Conservation (phyloP, 164 flowering plant genomes). For the Aristolochia contorta region DNA sequence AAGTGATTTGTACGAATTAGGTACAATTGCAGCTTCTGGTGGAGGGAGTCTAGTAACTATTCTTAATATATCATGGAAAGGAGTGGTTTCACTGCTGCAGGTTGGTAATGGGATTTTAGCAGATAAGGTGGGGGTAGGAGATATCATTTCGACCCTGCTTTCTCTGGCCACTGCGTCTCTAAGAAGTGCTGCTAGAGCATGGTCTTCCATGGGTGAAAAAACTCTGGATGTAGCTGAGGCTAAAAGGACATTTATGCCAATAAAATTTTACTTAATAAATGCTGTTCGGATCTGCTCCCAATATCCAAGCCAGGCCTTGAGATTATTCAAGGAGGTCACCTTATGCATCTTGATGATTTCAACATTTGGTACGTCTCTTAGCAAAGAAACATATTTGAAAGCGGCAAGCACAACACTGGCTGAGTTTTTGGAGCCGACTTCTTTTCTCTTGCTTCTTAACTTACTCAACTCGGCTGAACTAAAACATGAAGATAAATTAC, state of each 20-base stretch:
- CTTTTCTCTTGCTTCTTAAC: constrained; percentile 49
- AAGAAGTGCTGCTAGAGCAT: constrained; percentile 52
- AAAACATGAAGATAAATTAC: constrained; percentile 36
- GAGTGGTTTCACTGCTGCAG: constrained; percentile 82
- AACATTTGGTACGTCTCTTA: constrained; percentile 39
- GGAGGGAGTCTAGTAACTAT: constrained; percentile 72
- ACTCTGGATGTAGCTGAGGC: constrained; percentile 51
- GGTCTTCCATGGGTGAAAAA: constrained; percentile 44
- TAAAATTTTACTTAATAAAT: constrained; percentile 75
- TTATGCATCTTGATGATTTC: constrained; percentile 46
- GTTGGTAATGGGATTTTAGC: constrained; percentile 48
- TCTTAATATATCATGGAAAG: constrained; percentile 94
- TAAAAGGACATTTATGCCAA: constrained; percentile 66
- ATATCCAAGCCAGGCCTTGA: constrained; percentile 50
- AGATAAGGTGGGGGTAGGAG: constrained; percentile 40
- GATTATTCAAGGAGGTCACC: constrained; percentile 43
- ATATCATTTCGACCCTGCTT: constrained; percentile 46
- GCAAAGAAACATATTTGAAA: constrained; percentile 38
- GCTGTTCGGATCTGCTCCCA: constrained; percentile 61
- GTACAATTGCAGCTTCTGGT: constrained; percentile 65
- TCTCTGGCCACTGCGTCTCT: constrained; percentile 60
- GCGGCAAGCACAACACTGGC: constrained; percentile 48
- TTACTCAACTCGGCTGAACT: constrained; percentile 54
- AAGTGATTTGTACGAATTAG: constrained; percentile 57
- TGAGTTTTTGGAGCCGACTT: constrained; percentile 66